Base-by-base conservation (phyloP, 176 grass and related monocot species). In the Cenchrus purpureus region DNA sequence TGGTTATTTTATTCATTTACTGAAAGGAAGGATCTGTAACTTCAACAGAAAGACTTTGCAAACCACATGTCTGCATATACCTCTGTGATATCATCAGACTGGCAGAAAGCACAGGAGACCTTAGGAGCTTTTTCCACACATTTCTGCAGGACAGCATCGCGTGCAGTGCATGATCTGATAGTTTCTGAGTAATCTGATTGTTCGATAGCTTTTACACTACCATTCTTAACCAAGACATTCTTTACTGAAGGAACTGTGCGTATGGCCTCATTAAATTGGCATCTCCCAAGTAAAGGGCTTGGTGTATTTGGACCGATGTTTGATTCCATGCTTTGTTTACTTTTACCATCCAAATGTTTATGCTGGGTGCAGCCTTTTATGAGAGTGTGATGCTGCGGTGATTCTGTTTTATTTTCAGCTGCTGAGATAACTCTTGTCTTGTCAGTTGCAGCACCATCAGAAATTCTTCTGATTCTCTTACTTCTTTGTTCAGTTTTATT, bases 101-200 rank as follows among this genome's bases (percentile, higher is more conserved):
- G 89, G 77, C 95, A 98, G 74, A 98, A 98, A 76, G 80, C 83
- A 98, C 95, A 98, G n/a, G 32, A 59, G 60, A 98, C 52, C 73
- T 82, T 87, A 62, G 87, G 81, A 54, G 31, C 63, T 14, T 55
- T 79, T 25, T 25, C 25, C 25, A 25, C 45, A 55, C 91, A 85
- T 87, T 92, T 98, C 85, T 87, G 87, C 79, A 95, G 14, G n/a
- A 15, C 73, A 89, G 42, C 75, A 79, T 80, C 70, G 19, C 19
- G 25, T 11, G 37, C 12, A 71, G 32, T 70, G 79, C 72, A 77
- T 37, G 34, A 80, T 71, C 34, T 44, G n/a, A 71, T 80, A 2
- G 71, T 77, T 84, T 4, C 84, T 76, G 51, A 65, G 71, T 54
- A 74, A 83, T 75, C 79, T 58, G 14, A n/a, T 55, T 79, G 58